phyloP scores from a whole-genome alignment of 495 filamentous ascomycete species.

The Cairneyella variabilis region DNA sequence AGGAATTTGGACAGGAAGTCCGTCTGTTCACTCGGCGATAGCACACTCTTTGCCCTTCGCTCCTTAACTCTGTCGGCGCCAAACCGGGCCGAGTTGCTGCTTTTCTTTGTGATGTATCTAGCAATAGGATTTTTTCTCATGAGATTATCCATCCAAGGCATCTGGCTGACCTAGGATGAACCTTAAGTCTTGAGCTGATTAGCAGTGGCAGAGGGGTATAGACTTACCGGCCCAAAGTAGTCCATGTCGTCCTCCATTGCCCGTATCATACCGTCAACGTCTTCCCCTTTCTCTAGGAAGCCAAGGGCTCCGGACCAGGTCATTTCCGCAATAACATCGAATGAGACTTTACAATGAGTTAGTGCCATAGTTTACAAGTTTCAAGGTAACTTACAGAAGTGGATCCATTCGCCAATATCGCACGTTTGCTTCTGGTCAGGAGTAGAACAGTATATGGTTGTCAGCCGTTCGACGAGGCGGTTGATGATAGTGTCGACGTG shows the following conservation, averaged over 20 bases:
- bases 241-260: constrained; percentile 37
- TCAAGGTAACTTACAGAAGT: constrained; percentile 24
- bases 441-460: too few species aligned
- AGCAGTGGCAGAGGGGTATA: constrained; percentile 18
- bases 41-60: neutral
- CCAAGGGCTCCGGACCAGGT: constrained; percentile 36
- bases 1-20: constrained; percentile 32
- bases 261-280: constrained; percentile 35
- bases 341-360: constrained; percentile 29
- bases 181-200: neutral
- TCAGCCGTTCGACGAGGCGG: constrained; percentile 22
- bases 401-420: constrained; percentile 34
- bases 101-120: neutral
- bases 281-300: constrained; percentile 36
- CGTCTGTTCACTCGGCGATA: constrained; percentile 2
- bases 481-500: constrained; percentile 27
- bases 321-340: constrained; percentile 34
- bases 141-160: constrained; percentile 44
- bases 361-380: constrained; percentile 21
- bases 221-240: constrained; percentile 22
- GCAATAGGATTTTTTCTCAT: constrained; percentile 43
- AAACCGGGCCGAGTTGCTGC: neutral
- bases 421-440: constrained; percentile 14
- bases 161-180: constrained; percentile 29
- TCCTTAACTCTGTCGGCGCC: neutral